Percentiles rank a stretch among this genome's conserved stretches.
Evolutionary conservation across 768 basidiomycete species (phyloP).

Genomic region (Kwoniella dendrophila): DNA sequence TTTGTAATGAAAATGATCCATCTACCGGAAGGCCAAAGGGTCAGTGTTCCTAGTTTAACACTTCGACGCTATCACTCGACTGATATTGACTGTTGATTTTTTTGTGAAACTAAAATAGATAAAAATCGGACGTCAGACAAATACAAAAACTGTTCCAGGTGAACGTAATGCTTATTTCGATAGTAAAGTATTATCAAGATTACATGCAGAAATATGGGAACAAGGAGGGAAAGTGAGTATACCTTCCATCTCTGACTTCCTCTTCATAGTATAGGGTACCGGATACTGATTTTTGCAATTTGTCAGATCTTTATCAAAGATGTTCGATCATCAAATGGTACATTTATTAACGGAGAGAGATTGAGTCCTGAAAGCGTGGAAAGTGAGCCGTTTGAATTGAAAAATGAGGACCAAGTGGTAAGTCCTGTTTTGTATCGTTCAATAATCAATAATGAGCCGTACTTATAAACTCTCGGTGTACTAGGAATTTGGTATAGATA

Average conservation of each 20-base stretch:
- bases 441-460: background rate
- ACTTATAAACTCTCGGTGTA: background rate
- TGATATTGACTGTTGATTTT: background rate
- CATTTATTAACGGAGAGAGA: slow-evolving; percentile 95
- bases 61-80: background rate
- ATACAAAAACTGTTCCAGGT: slow-evolving; percentile 84
- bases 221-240: slow-evolving; percentile 78
- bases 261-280: background rate
- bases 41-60: slow-evolving; percentile 12
- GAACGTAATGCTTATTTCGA: slow-evolving; percentile 97
- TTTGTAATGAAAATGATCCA: slow-evolving; percentile 90
- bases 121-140: slow-evolving; percentile 89
- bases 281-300: background rate
- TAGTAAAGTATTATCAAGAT: slow-evolving; percentile 87
- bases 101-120: slow-evolving; percentile 61
- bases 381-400: slow-evolving; percentile 88
- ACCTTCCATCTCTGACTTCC: background rate
- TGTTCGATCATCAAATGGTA: slow-evolving; percentile 96
- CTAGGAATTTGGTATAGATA: slow-evolving; percentile 99
- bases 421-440: slow-evolving; percentile 46
- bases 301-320: slow-evolving; percentile 95
- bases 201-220: slow-evolving; percentile 98
- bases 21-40: slow-evolving; percentile 46
- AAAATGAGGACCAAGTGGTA: slow-evolving; percentile 94
- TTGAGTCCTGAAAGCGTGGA: slow-evolving; percentile 86